Evolutionary conservation across 805 yeast species (phyloP), one percentile per base, ranked within the genome.

Genomic region (Kazachstania viticola): DNA sequence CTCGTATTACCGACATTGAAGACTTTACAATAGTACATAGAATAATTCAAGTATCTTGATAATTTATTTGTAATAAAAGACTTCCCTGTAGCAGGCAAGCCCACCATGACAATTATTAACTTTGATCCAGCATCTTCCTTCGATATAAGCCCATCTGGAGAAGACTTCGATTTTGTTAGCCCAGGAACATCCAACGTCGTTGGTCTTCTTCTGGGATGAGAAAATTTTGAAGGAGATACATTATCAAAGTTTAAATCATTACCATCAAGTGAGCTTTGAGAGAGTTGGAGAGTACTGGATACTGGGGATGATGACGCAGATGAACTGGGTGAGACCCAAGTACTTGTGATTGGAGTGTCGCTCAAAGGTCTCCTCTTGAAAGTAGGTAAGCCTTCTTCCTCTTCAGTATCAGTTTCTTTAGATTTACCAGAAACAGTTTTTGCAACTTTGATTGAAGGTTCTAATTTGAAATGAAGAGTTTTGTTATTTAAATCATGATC

Each of bases 1-100:
- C 98, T 69, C 0, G 96, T 88, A 47, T 91, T 82, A 1, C 98
- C 98, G 19, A 91, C 98, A 49, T 88, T 88, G 63, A 91, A 88
- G 8, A 88, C 87, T 41, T 79, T 69, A 37, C 94, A 77, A 44
- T 81, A 84, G 46, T 87, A 93, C 58, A 87, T 94, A 25, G 85
- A 71, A 94, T 95, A 88, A 59, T 88, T 88, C 51, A 88, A 63
- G 57, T 83, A 91, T 38, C 97, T 62, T 1, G 93, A 81, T 29
- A 88, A 65, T 52, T 91, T 88, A 56, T 85, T 88, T 32, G 96
- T 84, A 40, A 88, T 75, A 53, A 87, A 91, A 2, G 94, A 80
- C 55, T 88, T 88, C 3, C 98, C 98, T 33, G 96, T 65, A 0
- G 96, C 96, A 0, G 97, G 97, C 11, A 79, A 56, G 0, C 98